Evolutionary conservation across 768 basidiomycete species (phyloP).

Genomic region (Albatrellus ellisii): DNA sequence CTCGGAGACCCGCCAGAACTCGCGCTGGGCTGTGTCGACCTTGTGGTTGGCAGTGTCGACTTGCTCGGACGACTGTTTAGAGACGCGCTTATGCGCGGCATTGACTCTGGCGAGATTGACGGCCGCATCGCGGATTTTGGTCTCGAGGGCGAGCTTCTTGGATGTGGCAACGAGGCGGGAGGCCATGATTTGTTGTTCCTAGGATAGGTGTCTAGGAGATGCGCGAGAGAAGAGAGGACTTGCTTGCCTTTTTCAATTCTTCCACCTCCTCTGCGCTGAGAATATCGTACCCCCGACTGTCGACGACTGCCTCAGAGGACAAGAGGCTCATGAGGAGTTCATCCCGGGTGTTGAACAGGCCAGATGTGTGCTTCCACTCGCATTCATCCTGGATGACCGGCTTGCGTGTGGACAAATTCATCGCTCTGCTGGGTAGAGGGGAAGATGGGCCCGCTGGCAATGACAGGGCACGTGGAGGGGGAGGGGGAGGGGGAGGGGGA

Average conservation of each 20-base stretch:
- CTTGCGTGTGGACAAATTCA: not conserved
- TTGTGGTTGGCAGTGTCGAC: conserved; percentile 63
- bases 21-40: conserved; percentile 56
- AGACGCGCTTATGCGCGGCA: conserved; percentile 36
- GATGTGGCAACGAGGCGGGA: conserved; percentile 52
- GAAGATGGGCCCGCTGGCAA: conserved; percentile 18
- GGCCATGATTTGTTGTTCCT: conserved; percentile 68
- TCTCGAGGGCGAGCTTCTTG: conserved; percentile 70
- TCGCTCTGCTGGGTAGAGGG: conserved; percentile 2
- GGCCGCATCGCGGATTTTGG: conserved; percentile 82
- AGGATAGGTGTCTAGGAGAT: conserved; percentile 1
- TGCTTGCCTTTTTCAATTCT: conserved; percentile 52
- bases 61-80: conserved; percentile 57
- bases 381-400: not conserved
- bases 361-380: not conserved
- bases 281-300: conserved; percentile 72
- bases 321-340: conserved; percentile 82
- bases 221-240: conserved; percentile 24
- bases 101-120: conserved; percentile 61
- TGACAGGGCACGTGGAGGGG: conserved; percentile 9
- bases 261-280: conserved; percentile 63
- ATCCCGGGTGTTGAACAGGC: conserved; percentile 48
- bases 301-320: conserved; percentile 90
- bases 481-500: too few species aligned
- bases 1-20: conserved; percentile 55